Evolutionary conservation across 2,329 filamentous ascomycete species (phyloP), one percentile per base, ranked within the genome.

Genomic region (Fusarium nygamai): DNA sequence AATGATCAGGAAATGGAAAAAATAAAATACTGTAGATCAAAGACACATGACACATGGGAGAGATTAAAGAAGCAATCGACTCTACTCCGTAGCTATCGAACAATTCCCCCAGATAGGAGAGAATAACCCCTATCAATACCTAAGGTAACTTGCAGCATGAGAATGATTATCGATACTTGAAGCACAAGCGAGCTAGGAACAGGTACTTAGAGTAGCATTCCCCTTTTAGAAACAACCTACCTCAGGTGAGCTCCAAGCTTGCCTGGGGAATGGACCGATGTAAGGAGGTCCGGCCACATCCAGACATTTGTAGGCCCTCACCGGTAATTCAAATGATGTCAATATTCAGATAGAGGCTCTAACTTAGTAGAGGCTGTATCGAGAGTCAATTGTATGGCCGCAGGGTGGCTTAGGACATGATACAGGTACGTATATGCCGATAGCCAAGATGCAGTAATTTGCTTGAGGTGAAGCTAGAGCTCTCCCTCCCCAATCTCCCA

Each of bases 401-500:
- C 43, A 27, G 43, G 34, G 39, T 27, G 27, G 27, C 61, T 36
- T 34, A 56, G n/a, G 27, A 46, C 44, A 24, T 12, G n/a, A 53
- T 53, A 33, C 39, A 67, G 34, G 50, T 27, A 67, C 24, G 44
- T 27, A 57, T 34, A 51, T 64, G 34, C 58, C 51, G 33, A 41
- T 43, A 69, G 46, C 51, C 65, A 73, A 50, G 61, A 54, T 71
- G 47, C 27, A 47, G 59, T 74, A 74, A 74, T 74, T 74, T 74
- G 72, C 72, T 58, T 53, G 43, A 74, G 48, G 71, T 63, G 39
- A 66, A 66, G 65, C 65, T 69, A 65, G 69, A 74, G 72, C 68
- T 70, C 72, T 60, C 70, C 69, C 70, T 69, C 71, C 43, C 69
- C 74, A 77, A 78, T 78, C 76, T 78, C 76, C 76, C 76, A 73